A percentile compares a stretch with the other conserved stretches of the same genome.
phyloP scores from a whole-genome alignment of 306 rosid genomes.

The Abrus pulchellus region DNA sequence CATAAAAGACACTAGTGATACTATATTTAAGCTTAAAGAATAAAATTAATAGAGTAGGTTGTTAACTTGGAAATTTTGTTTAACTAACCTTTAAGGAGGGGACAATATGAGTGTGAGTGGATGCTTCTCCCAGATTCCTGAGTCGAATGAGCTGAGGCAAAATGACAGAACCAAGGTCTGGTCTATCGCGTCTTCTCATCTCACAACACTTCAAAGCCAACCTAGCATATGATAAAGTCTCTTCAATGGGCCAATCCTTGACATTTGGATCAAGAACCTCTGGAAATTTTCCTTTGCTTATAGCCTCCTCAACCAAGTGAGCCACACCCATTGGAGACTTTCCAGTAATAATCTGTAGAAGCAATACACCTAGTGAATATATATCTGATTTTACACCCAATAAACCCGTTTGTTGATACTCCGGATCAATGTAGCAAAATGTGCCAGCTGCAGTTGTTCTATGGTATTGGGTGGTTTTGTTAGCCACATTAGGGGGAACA shows the following conservation, averaged over 20 bases:
- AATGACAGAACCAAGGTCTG: slow-evolving; percentile 63
- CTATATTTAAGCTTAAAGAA: too few relatives aligned
- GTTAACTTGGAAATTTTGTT: too few relatives aligned
- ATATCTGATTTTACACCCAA: slow-evolving; percentile 82
- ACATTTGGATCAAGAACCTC: slow-evolving; percentile 69
- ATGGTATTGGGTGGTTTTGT: slow-evolving; percentile 66
- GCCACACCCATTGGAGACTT: slow-evolving; percentile 79
- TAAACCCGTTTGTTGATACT: slow-evolving; percentile 82
- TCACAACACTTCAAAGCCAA: slow-evolving; percentile 84
- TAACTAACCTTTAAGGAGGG: slow-evolving; percentile 27
- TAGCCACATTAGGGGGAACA: slow-evolving; percentile 64
- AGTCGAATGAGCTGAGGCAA: slow-evolving; percentile 72
- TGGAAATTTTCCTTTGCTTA: slow-evolving; percentile 51
- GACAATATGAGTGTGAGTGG: background rate
- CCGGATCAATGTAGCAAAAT: slow-evolving; percentile 87
- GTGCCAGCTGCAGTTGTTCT: slow-evolving; percentile 82
- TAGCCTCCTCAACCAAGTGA: slow-evolving; percentile 64
- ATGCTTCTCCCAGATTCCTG: slow-evolving; percentile 41
- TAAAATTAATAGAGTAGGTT: too few relatives aligned
- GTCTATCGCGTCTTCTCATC: slow-evolving; percentile 76
- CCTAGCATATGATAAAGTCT: slow-evolving; percentile 60
- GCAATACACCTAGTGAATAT: slow-evolving; percentile 78
- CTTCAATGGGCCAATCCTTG: slow-evolving; percentile 79
- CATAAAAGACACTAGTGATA: too few relatives aligned
- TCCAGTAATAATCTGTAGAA: slow-evolving; percentile 78